Evolutionary conservation across 257 asterid species (phyloP).

Genomic region (Lithospermum erythrorhizon): DNA sequence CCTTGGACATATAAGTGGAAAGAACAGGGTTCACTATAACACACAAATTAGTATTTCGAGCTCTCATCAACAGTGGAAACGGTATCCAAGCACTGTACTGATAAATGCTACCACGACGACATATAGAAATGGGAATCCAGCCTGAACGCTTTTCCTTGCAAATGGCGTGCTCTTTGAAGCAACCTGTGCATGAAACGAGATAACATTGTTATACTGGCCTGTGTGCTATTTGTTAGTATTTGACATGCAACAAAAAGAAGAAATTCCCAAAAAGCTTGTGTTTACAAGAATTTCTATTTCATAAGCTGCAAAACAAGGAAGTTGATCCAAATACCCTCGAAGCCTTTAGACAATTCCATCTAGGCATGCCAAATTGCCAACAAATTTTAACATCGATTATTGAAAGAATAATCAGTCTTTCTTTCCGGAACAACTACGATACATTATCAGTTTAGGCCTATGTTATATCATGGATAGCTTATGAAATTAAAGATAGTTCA

Average conservation of each 20-base stretch:
- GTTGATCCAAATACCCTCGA: too few relatives aligned
- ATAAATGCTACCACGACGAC: conserved; percentile 66
- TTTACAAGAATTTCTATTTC: not conserved
- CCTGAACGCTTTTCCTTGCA: conserved; percentile 26
- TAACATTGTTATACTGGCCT: not conserved
- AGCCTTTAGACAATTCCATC: too few relatives aligned
- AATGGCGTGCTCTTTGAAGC: conserved; percentile 25
- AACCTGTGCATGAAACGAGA: conserved; percentile 28
- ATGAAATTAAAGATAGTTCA: too few relatives aligned
- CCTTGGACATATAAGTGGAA: too few relatives aligned
- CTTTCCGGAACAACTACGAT: too few relatives aligned
- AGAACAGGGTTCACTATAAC: too few relatives aligned
- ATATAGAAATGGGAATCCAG: conserved; percentile 60
- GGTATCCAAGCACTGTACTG: conserved; percentile 41
- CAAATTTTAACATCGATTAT: too few relatives aligned
- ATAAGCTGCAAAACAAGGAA: not conserved
- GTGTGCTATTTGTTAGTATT: not conserved
- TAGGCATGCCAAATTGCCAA: too few relatives aligned
- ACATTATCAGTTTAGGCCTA: too few relatives aligned
- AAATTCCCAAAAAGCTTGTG: not conserved
- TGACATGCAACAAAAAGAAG: not conserved
- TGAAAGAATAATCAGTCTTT: too few relatives aligned
- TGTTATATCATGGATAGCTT: too few relatives aligned
- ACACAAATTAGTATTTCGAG: too few relatives aligned
- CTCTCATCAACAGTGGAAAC: conserved; percentile 15